Base-by-base conservation (phyloP, 1,284 basidiomycete genomes). In the Flammula alnicola region DNA sequence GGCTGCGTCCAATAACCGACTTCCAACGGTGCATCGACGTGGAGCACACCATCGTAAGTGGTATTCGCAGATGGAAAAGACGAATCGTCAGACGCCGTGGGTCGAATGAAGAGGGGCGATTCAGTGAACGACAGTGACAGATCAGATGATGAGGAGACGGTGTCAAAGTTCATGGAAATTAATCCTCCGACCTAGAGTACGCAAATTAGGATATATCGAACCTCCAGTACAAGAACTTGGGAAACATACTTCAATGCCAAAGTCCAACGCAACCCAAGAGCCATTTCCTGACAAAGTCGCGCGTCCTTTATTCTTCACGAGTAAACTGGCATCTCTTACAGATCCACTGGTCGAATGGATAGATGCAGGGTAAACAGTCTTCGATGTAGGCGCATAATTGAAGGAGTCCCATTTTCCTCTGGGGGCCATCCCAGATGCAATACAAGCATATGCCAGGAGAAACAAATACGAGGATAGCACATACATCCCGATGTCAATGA, bases 1-100 rank as follows among this genome's bases (percentile, higher is more conserved):
- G 79, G 77, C 55, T 81, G 79, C 0, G 73, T 77, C 80, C 80
- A 83, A 39, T 68, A 61, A 0, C 76, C 78, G 0, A 51, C 39
- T 0, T 55, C 29, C 4, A 77, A 62, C 1, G 78, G 77, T 0
- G 70, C 64, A 3, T 66, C 47, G 7, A 81, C 60, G 10, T 52
- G 55, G 1, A 79, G 66, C 4, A 79, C 72, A 5, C 78, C 76
- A 56, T 83, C 80, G 54, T 75, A 81, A 0, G 70, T 71, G 11
- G 70, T 74, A 27, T 65, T 74, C 8, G 62, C 58, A 23, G 70
- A 62, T 0, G 75, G 70, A 44, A 61, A 71, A 1, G 73, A 70
- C 0, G 76, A 78, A 51, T 79, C 76, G 45, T 78, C 76, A 0
- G 75, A 76, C 9, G 69, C 64, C 4, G 61, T 61, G 2, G 75